phyloP scores from a whole-genome alignment of 1,139 yeast genomes.

The Scheffersomyces stambukii region DNA sequence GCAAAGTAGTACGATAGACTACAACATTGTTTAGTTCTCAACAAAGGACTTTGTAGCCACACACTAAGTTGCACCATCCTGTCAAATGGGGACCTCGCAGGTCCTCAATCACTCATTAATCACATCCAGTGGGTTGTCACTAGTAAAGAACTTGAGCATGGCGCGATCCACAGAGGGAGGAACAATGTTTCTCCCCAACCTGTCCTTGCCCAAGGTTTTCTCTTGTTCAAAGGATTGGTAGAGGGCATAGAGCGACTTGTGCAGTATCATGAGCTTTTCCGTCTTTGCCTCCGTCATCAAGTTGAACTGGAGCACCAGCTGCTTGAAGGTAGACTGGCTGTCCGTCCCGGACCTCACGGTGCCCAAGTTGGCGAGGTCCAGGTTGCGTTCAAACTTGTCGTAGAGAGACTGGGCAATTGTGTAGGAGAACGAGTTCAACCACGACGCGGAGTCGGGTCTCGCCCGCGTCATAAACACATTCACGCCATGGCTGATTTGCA shows the following conservation, averaged over 20 bases:
- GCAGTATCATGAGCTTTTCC: constrained; percentile 30
- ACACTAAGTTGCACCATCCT: too few relatives aligned
- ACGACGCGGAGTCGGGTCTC: constrained; percentile 43
- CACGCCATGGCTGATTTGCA: constrained; percentile 30
- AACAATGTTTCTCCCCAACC: constrained; percentile 20
- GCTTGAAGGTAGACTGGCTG: constrained; percentile 40
- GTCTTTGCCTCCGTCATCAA: constrained; percentile 48
- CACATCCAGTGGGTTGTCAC: constrained; percentile 49
- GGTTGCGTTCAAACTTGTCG: constrained; percentile 53
- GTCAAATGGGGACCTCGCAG: too few relatives aligned
- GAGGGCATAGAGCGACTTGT: constrained; percentile 35
- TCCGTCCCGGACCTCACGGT: constrained; percentile 52
- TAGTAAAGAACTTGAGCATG: constrained; percentile 42
- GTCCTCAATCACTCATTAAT: constrained; percentile 8
- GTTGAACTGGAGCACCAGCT: constrained; percentile 52
- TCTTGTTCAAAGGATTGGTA: constrained; percentile 22
- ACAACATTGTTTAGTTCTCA: too few relatives aligned
- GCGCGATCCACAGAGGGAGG: constrained; percentile 39
- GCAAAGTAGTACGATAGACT: too few relatives aligned
- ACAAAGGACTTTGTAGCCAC: too few relatives aligned
- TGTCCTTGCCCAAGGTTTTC: constrained; percentile 29
- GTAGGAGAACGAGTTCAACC: constrained; percentile 55
- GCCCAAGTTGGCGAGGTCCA: constrained; percentile 50
- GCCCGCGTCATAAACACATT: constrained; percentile 48
- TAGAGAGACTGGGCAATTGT: constrained; percentile 50